Base-by-base conservation (phyloP, 768 basidiomycete species). In the Amanita muscaria region DNA sequence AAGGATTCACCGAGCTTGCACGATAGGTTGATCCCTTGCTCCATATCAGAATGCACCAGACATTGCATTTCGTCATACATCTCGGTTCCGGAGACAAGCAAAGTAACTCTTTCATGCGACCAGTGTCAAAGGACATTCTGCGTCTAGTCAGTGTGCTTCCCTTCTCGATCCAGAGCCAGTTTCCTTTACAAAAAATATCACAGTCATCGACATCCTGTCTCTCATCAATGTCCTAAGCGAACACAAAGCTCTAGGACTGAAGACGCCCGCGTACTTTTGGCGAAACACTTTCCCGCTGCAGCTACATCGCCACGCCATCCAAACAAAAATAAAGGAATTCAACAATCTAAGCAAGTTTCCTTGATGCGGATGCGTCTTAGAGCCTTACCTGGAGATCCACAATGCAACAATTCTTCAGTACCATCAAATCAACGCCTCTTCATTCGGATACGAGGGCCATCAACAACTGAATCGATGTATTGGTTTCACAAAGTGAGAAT, bases 291-390 rank as follows among this genome's bases (percentile, higher is more conserved):
- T 53, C 60, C 69, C 7, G 49, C 56, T 16, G 51, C 56, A 15
- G 40, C 64, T 25, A 54, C 41, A 22, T 42, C 54, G 46, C 27
- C 68, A 67, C 49, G 52, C 58, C 27, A 18, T 30, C 69, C 74
- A 5, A 67, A 65, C 10, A 73, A 79, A 52, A 71, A 78, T 6
- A 67, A 64, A 43, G 79, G 79, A 51, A 56, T 73, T 16, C 75
- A 71, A 1, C 74, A 77, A 49, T 59, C 69, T 47, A 69, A 70
- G 45, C 77, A 76, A 52, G 56, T 88, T 14, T 75, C 80, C 53
- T 56, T 80, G 4, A 84, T 89, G 73, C 85, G 78, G 56, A 73
- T 90, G 72, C 77, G 80, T 43, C 85, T 83, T 56, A 70, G 66
- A 30, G 88, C 88, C 9, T 52, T 64, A 32, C 75, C 85, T 2